Evolutionary conservation across 352 stramenopile species (phyloP).

Genomic region (Phytophthora macrochlamydospora): DNA sequence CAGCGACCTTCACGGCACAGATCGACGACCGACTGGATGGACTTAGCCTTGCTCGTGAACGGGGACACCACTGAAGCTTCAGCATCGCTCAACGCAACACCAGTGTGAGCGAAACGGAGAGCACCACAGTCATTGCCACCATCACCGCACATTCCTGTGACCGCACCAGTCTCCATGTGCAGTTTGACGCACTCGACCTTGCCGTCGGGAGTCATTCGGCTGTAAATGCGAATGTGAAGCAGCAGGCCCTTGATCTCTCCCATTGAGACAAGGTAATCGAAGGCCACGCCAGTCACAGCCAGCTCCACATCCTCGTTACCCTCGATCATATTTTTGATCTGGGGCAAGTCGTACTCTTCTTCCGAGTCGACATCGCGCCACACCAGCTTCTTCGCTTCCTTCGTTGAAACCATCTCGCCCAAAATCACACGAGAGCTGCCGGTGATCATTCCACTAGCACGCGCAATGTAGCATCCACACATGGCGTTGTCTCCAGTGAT

Average conservation of each 20-base stretch:
- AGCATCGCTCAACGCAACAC: constrained; percentile 74
- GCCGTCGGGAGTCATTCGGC: constrained; percentile 48
- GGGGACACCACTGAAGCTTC: constrained; percentile 79
- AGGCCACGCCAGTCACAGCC: constrained; percentile 47
- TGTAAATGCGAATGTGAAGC: constrained; percentile 50
- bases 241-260: constrained; percentile 44
- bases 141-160: constrained; percentile 62
- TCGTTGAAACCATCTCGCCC: constrained; percentile 42
- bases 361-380: constrained; percentile 57
- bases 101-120: constrained; percentile 79
- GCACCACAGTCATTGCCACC: constrained; percentile 84
- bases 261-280: constrained; percentile 39
- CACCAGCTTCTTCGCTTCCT: constrained; percentile 35
- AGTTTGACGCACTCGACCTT: constrained; percentile 48
- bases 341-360: constrained; percentile 36
- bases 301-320: constrained; percentile 35
- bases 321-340: constrained; percentile 39
- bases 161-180: constrained; percentile 44
- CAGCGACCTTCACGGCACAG: constrained; percentile 88
- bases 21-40: constrained; percentile 80
- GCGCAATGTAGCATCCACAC: constrained; percentile 50
- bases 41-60: constrained; percentile 86
- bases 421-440: constrained; percentile 36
- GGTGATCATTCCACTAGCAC: constrained; percentile 40
- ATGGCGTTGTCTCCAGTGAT: constrained; percentile 80